These are phyloP conservation scores for Botrytis deweyae DNA, from an alignment of 2,329 filamentous ascomycete genomes.

Conservation along the genomic window DNA sequence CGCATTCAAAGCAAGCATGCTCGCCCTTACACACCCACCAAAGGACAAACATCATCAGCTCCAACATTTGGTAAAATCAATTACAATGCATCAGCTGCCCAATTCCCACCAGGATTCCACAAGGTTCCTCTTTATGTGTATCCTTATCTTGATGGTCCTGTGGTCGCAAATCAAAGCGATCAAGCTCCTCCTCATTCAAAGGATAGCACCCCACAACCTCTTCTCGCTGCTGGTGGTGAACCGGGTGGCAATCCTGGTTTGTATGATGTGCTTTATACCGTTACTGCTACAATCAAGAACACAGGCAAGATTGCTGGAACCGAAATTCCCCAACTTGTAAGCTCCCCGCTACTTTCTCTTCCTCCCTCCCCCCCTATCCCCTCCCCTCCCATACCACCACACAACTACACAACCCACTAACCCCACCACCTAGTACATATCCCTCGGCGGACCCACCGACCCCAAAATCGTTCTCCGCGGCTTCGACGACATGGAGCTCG, in stretches of 20 bases:
- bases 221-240: conserved; percentile 48
- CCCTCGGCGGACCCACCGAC: conserved; percentile 75
- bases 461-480: conserved; percentile 67
- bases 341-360: conserved; percentile 5
- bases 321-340: conserved; percentile 55
- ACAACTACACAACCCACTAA: neutral
- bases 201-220: conserved; percentile 48
- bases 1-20: conserved; percentile 38
- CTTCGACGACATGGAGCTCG: conserved; percentile 75
- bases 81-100: conserved; percentile 60
- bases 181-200: conserved; percentile 42
- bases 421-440: conserved; percentile 58
- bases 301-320: conserved; percentile 53
- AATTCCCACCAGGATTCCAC: conserved; percentile 58
- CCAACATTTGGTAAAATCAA: conserved; percentile 63
- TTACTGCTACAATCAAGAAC: conserved; percentile 55
- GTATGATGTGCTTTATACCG: conserved; percentile 55
- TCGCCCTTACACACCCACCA: conserved; percentile 48
- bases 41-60: conserved; percentile 61
- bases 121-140: conserved; percentile 52
- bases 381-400: conserved; percentile 38
- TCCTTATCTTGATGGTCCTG: conserved; percentile 52
- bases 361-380: conserved; percentile 38
- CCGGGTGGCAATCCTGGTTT: conserved; percentile 55
- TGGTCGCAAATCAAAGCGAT: conserved; percentile 29